Base-by-base conservation (phyloP, 2,329 filamentous ascomycete species). In the Beauveria caledonica region DNA sequence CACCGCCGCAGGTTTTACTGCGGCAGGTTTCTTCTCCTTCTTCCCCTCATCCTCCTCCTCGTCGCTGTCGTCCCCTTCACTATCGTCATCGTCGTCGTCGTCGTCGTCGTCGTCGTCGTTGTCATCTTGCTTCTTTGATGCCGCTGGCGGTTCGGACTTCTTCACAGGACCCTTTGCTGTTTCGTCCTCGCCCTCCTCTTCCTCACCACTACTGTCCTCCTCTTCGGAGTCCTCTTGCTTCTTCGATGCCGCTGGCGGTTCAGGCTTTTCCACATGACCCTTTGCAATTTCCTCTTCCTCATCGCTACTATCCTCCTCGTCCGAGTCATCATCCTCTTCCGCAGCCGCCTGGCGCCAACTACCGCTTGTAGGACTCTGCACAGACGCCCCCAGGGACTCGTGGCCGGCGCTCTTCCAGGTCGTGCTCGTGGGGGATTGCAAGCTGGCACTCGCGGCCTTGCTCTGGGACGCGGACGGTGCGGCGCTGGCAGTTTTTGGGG, bases 381-480 rank as follows among this genome's bases (percentile, higher is more conserved):
- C 23, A 19, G 63, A 64, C 19, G 65, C 64, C 19, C 62, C 63
- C 46, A 68, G 63, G 15, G 62, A 57, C 17, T 54, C 53, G 23
- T 61, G 57, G 44, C 62, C 62, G 17, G 61, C 57, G 39, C 65
- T 66, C 56, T 69, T 71, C 76, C 75, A 77, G 15, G 73, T 72
- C 2, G 72, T 71, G 13, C 72, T 70, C 11, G 73, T 77, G 2
- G 77, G 76, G 2, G 75, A 77, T 63, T 78, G 77, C 29, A 78
- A 68, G n/a, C 71, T 25, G 7, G 36, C 36, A 15, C 25, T 46
- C 11, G 1, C 13, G 5, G 19, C 17, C 23, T 58, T 58, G 15
- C 25, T 19, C 11, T 39, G 25, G 19, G 33, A 19, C 17, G 55
- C 15, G 33, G 48, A n/a, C 3, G 13, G n/a, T 5, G 5, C 2